Evolutionary conservation across 2,329 filamentous ascomycete genomes (phyloP).

Genomic region (Metarhizium anisopliae): DNA sequence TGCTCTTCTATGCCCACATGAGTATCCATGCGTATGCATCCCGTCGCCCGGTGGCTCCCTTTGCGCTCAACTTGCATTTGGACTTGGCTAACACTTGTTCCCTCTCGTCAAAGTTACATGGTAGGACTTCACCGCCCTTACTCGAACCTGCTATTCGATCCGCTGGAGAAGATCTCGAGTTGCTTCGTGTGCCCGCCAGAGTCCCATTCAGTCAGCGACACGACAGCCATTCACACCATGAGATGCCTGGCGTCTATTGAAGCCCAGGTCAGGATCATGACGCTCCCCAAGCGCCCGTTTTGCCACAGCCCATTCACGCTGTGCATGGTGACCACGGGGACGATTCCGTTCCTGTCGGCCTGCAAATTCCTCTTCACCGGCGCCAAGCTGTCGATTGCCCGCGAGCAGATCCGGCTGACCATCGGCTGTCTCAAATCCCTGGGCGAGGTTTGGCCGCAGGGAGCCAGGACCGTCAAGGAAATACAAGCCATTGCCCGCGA

Average conservation of each 20-base stretch:
- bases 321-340: constrained; percentile 31
- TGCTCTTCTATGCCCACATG: too few relatives aligned
- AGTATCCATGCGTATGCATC: too few relatives aligned
- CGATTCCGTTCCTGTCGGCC: constrained; percentile 25
- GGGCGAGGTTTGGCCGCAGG: constrained; percentile 27
- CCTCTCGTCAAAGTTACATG: constrained; percentile 6
- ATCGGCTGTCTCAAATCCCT: constrained; percentile 30
- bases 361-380: constrained; percentile 25
- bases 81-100: background rate
- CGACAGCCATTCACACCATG: too few relatives aligned
- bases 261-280: too few relatives aligned
- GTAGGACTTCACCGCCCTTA: constrained; percentile 23
- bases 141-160: constrained; percentile 28
- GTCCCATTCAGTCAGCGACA: too few relatives aligned
- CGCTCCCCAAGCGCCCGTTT: too few relatives aligned
- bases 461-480: constrained; percentile 26
- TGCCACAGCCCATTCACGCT: constrained; percentile 29
- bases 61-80: too few relatives aligned
- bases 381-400: constrained; percentile 22
- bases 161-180: constrained; percentile 28
- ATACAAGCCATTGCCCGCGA: constrained; percentile 18
- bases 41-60: too few relatives aligned
- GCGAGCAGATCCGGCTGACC: constrained; percentile 31
- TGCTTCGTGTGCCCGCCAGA: constrained; percentile 15
- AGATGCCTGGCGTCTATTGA: too few relatives aligned